Base-by-base conservation (phyloP, 1,284 basidiomycete genomes). In the Rhodotorula sp. region DNA sequence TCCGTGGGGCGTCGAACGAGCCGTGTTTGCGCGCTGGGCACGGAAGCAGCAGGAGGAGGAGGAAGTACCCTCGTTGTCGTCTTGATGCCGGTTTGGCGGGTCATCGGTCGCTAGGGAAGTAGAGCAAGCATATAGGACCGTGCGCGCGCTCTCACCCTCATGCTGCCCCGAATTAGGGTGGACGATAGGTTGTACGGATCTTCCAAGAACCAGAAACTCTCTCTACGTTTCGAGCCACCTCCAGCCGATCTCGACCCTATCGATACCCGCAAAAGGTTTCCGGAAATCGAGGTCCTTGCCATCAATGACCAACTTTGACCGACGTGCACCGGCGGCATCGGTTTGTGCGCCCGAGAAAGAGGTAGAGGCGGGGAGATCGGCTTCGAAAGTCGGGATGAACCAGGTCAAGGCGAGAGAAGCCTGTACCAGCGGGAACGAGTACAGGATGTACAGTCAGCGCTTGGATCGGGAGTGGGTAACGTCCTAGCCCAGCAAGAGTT, bases 1-100 rank as follows among this genome's bases (percentile, higher is more conserved):
- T 79, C 88, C 88, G 66, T 94, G 88, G 87, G 87, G 86, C 54
- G 85, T 78, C 1, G 80, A 83, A 51, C 72, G 83, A 45, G 78
- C 81, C 67, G 80, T 83, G 5, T 77, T 81, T 18, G 80, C 45
- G 45, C 26, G 53, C 2, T 62, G 79, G 4, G 80, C 7, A 10
- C 37, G 37, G 37, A 12, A 3, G 37, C 12, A 42, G 37, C 10
- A 55, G 42, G 26, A n/a, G 26, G 51, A 55, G 8, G 6, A 15
- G 6, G 30, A 6, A 5, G 7, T 14, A 12, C 33, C 18, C 7
- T n/a, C 53, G 14, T 54, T 12, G 26, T 18, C 30, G 1, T 29
- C 30, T 8, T 54, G 26, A 30, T 15, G 15, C 26, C 5, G 26
- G 15, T 0, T 18, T 3, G 24, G 26, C 26, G 53, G n/a, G n/a